Evolutionary conservation across 495 filamentous ascomycete species (phyloP).

Genomic region (Penicillium crystallinum): DNA sequence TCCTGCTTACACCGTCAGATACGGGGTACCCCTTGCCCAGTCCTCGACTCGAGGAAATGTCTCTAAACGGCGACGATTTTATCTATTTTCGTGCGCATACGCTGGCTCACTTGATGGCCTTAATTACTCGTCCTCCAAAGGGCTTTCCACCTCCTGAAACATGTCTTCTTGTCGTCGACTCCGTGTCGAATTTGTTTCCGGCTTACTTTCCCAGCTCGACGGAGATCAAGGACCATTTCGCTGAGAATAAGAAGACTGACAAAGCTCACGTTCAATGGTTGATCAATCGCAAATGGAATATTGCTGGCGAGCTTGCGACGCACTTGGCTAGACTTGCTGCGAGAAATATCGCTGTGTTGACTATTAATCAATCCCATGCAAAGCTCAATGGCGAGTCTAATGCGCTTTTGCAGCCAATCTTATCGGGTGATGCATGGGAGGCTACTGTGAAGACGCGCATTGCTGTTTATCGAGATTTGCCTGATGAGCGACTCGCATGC

Average conservation of each 20-base stretch:
- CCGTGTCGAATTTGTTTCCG: conserved; percentile 66
- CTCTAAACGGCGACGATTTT: conserved; percentile 28
- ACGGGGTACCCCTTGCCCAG: conserved; percentile 42
- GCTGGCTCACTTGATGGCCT: conserved; percentile 71
- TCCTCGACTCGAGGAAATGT: conserved; percentile 34
- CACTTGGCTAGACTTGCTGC: conserved; percentile 63
- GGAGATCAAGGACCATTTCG: conserved; percentile 34
- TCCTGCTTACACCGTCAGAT: conserved; percentile 34
- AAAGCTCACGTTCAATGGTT: conserved; percentile 50
- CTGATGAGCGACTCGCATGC: conserved; percentile 35
- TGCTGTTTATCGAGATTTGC: conserved; percentile 64
- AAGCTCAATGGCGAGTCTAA: conserved; percentile 51
- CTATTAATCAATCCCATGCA: conserved; percentile 68
- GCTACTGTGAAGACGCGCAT: conserved; percentile 59
- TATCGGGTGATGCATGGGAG: conserved; percentile 68
- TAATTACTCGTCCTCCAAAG: conserved; percentile 58
- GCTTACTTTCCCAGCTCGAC: conserved; percentile 60
- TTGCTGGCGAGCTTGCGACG: conserved; percentile 52
- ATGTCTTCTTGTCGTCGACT: conserved; percentile 69
- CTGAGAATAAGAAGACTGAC: conserved; percentile 22
- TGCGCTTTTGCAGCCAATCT: conserved; percentile 65
- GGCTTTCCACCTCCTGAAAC: conserved; percentile 55
- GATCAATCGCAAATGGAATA: conserved; percentile 55
- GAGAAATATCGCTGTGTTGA: conserved; percentile 60
- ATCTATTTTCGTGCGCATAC: conserved; percentile 46